Evolutionary conservation across 441 rosid species (phyloP).

Genomic region (Pelargonium myrrhifolium): DNA sequence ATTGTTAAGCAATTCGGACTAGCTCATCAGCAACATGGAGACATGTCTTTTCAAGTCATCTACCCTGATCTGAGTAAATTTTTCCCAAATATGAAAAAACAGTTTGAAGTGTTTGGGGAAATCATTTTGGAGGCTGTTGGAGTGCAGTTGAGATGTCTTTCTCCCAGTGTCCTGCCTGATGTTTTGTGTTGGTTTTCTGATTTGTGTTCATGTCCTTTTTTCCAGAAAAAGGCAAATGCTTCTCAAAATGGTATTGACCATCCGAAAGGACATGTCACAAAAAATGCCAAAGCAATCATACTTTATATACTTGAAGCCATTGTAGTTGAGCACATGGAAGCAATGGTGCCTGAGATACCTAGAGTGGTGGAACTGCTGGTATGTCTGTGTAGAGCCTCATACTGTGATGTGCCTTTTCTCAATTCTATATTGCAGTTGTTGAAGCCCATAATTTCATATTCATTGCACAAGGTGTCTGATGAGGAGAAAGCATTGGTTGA

Average conservation of each 20-base stretch:
- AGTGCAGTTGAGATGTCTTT: conserved; percentile 58
- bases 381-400: conserved; percentile 57
- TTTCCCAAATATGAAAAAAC: conserved; percentile 65
- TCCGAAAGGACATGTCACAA: conserved; percentile 58
- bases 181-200: conserved; percentile 85
- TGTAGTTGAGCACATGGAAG: conserved; percentile 68
- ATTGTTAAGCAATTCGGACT: conserved; percentile 21
- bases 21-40: conserved; percentile 29
- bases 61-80: conserved; percentile 61
- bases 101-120: conserved; percentile 65
- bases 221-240: conserved; percentile 24
- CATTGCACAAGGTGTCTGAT: conserved; percentile 48
- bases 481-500: conserved; percentile 44
- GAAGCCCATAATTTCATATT: conserved; percentile 71
- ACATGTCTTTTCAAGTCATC: conserved; percentile 48
- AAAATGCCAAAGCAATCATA: conserved; percentile 70
- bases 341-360: conserved; percentile 77
- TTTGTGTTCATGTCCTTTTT: conserved; percentile 60
- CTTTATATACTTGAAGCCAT: conserved; percentile 70
- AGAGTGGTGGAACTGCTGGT: conserved; percentile 65
- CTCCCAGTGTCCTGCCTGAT: conserved; percentile 59
- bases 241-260: conserved; percentile 28
- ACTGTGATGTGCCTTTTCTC: conserved; percentile 64
- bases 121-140: conserved; percentile 73
- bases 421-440: conserved; percentile 45